These are phyloP conservation scores for Elsinoe perseae DNA, from an alignment of 2,329 filamentous ascomycete species.

Conservation along the genomic window DNA sequence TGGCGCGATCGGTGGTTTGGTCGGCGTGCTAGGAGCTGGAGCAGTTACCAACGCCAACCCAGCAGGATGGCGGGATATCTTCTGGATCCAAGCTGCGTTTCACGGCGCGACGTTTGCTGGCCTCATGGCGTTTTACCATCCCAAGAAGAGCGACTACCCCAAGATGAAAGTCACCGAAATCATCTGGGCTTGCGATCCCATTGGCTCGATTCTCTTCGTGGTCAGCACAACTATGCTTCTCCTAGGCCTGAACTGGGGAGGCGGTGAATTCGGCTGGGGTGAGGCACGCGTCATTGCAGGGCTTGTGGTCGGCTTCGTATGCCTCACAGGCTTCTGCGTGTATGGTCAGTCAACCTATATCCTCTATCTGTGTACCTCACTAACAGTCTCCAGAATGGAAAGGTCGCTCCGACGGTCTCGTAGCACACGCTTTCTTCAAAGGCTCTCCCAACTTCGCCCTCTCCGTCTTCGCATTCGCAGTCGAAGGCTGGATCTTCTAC, in stretches of 20 bases:
- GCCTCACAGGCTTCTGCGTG: conserved; percentile 27
- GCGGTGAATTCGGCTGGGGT: conserved; percentile 32
- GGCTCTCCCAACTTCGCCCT: conserved; percentile 48
- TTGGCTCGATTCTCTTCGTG: conserved; percentile 30
- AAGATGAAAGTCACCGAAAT: conserved; percentile 10
- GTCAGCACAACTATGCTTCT: conserved; percentile 26
- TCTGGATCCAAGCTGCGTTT: conserved; percentile 52
- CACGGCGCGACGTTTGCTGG: conserved; percentile 43
- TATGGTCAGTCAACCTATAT: not conserved
- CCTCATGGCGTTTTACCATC: conserved; percentile 43
- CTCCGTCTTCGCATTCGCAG: conserved; percentile 48
- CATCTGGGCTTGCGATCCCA: conserved; percentile 24
- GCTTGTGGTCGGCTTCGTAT: conserved; percentile 23
- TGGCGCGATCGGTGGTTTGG: conserved; percentile 44
- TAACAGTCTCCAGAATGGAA: conserved; percentile 43
- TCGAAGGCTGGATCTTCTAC: conserved; percentile 54
- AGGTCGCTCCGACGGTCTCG: conserved; percentile 46
- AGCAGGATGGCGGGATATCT: conserved; percentile 49
- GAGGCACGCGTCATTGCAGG: conserved; percentile 30
- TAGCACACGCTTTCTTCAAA: conserved; percentile 50
- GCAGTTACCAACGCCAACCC: conserved; percentile 43
- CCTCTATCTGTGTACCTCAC: not conserved
- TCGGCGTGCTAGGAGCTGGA: conserved; percentile 45
- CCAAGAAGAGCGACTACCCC: conserved; percentile 26
- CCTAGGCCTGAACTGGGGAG: conserved; percentile 31